Conservation (phyloP, 352 stramenopile genomes). For the Globisporangium mamillatum region DNA sequence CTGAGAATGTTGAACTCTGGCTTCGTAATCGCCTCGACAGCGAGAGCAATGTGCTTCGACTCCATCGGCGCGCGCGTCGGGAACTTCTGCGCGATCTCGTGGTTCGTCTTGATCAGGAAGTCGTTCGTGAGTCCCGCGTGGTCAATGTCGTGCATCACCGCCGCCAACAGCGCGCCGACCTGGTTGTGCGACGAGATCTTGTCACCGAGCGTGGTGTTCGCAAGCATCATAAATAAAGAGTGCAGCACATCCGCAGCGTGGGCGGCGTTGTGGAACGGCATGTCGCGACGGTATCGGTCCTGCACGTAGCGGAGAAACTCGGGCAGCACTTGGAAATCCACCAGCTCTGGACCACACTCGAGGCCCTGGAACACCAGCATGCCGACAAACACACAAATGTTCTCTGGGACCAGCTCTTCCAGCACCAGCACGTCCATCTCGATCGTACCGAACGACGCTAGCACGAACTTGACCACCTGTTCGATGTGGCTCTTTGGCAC, state of each 20-base stretch:
- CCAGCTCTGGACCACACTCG: slow-evolving; percentile 42
- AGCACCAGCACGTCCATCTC: slow-evolving; percentile 70
- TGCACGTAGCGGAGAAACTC: slow-evolving; percentile 63
- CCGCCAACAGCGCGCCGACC: slow-evolving; percentile 64
- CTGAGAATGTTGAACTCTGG: slow-evolving; percentile 47
- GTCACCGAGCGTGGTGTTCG: slow-evolving; percentile 44
- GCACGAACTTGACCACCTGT: slow-evolving; percentile 48
- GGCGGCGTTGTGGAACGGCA: slow-evolving; percentile 83
- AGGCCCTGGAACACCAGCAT: slow-evolving; percentile 74
- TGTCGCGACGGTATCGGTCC: slow-evolving; percentile 53
- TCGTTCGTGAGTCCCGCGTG: slow-evolving; percentile 79
- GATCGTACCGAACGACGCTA: slow-evolving; percentile 56
- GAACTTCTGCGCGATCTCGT: slow-evolving; percentile 63
- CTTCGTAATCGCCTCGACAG: slow-evolving; percentile 48
- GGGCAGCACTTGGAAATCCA: slow-evolving; percentile 53
- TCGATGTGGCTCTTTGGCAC: slow-evolving; percentile 40
- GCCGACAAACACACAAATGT: slow-evolving; percentile 64
- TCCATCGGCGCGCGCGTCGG: slow-evolving; percentile 65
- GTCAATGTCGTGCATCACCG: slow-evolving; percentile 81
- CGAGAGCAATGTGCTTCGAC: slow-evolving; percentile 68
- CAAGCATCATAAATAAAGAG: slow-evolving; percentile 71
- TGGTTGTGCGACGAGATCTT: slow-evolving; percentile 67
- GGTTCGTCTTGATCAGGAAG: slow-evolving; percentile 72
- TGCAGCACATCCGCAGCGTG: slow-evolving; percentile 81
- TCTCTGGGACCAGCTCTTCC: slow-evolving; percentile 56